Percentiles rank a stretch among this genome's conserved stretches.
phyloP scores from a whole-genome alignment of 2,329 filamentous ascomycete genomes.

The Talaromyces rugulosus region DNA sequence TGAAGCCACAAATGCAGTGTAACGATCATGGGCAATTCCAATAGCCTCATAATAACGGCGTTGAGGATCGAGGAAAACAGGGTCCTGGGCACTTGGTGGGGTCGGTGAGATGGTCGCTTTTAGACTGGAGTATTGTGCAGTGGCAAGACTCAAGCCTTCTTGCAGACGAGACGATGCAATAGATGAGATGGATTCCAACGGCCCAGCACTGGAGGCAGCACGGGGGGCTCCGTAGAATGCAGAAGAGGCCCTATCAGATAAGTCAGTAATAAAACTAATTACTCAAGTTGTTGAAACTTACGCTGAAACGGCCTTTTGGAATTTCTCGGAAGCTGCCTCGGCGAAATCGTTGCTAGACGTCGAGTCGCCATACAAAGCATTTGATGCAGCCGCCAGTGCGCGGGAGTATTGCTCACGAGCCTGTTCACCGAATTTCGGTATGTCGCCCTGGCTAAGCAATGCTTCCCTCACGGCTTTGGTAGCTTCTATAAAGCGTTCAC shows the following conservation, averaged over 20 bases:
- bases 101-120: constrained; percentile 59
- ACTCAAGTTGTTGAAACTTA: constrained; percentile 29
- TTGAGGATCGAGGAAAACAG: constrained; percentile 56
- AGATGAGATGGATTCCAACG: constrained; percentile 56
- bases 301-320: constrained; percentile 55
- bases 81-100: constrained; percentile 56
- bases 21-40: constrained; percentile 72
- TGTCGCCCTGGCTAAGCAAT: constrained; percentile 42
- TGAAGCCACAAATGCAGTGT: constrained; percentile 68
- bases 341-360: constrained; percentile 41
- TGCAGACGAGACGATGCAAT: constrained; percentile 67
- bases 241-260: constrained; percentile 45
- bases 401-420: constrained; percentile 55
- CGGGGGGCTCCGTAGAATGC: constrained; percentile 57
- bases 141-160: constrained; percentile 67
- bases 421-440: constrained; percentile 46
- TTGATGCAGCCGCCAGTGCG: constrained; percentile 55
- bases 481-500: constrained; percentile 50
- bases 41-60: constrained; percentile 73
- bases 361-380: constrained; percentile 50
- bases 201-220: constrained; percentile 42
- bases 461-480: constrained; percentile 56
- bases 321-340: constrained; percentile 51
- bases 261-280: constrained; percentile 12
- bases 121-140: constrained; percentile 66